Conservation (phyloP, 106 monocot species). For the Dactylorhiza incarnata region DNA sequence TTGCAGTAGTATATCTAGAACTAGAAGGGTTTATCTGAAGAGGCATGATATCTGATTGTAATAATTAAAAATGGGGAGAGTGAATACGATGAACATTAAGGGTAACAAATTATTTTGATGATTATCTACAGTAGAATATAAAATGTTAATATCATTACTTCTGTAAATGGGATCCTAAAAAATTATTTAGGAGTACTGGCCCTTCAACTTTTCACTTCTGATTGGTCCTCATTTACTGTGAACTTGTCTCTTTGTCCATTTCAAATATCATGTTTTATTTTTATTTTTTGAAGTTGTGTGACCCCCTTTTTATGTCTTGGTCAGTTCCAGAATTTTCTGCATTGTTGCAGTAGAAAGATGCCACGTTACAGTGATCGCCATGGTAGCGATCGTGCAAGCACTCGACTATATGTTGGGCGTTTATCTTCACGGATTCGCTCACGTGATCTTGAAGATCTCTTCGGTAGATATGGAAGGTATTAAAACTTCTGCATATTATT, state of each 20-base stretch:
- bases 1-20: not conserved
- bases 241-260: not conserved
- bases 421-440: slow-evolving; percentile 73
- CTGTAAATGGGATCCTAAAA: too few species aligned
- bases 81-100: not conserved
- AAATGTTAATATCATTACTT: too few species aligned
- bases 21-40: not conserved
- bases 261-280: not conserved
- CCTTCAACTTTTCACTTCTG: not conserved
- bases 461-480: slow-evolving; percentile 96
- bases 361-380: slow-evolving; percentile 84
- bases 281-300: not conserved
- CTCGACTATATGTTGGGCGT: slow-evolving; percentile 83
- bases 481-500: not conserved
- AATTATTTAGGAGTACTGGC: not conserved
- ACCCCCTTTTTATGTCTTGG: not conserved
- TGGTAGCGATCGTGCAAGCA: slow-evolving; percentile 58
- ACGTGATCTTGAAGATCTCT: slow-evolving; percentile 78
- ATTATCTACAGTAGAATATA: too few species aligned
- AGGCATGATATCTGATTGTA: not conserved
- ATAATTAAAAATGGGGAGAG: not conserved
- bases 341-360: slow-evolving; percentile 34
- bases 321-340: not conserved
- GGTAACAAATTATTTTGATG: not conserved
- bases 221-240: not conserved